phyloP scores from a whole-genome alignment of 2,329 filamentous ascomycete species.

The Fusarium floridanum region DNA sequence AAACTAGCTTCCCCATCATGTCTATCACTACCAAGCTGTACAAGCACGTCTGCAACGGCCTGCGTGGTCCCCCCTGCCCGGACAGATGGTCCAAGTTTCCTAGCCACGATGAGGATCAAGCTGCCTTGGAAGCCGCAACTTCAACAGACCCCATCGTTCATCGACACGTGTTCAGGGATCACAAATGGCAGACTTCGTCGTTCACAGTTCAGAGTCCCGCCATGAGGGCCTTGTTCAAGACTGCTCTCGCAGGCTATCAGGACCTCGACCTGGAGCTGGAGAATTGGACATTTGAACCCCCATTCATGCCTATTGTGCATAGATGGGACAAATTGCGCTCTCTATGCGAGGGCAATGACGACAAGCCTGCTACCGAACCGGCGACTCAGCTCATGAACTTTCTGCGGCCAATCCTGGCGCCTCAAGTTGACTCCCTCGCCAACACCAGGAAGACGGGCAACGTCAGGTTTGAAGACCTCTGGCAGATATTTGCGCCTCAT shows the following conservation, averaged over 20 bases:
- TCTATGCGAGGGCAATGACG: not conserved
- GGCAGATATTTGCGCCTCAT: constrained; percentile 53
- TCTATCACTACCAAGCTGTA: constrained; percentile 11
- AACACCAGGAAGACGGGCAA: constrained; percentile 48
- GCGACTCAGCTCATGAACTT: constrained; percentile 45
- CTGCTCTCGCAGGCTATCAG: constrained; percentile 12
- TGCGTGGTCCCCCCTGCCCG: not conserved
- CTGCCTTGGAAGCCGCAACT: not conserved
- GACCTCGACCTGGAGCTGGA: constrained; percentile 19
- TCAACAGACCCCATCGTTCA: constrained; percentile 15
- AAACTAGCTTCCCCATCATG: not conserved
- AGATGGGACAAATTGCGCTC: constrained; percentile 12
- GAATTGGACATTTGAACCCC: constrained; percentile 22
- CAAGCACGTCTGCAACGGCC: not conserved
- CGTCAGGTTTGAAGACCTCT: constrained; percentile 48
- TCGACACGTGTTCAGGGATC: not conserved
- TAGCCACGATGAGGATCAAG: not conserved
- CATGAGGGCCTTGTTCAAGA: constrained; percentile 12
- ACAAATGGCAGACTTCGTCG: constrained; percentile 6
- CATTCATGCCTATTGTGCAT: constrained; percentile 28
- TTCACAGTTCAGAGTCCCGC: constrained; percentile 22
- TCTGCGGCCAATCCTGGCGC: constrained; percentile 48
- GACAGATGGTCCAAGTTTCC: constrained; percentile 18
- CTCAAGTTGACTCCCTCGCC: constrained; percentile 43
- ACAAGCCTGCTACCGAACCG: not conserved